These are phyloP conservation scores for Hymenoscyphus fraxineus DNA, from an alignment of 2,329 filamentous ascomycete genomes.

Conservation along the genomic window DNA sequence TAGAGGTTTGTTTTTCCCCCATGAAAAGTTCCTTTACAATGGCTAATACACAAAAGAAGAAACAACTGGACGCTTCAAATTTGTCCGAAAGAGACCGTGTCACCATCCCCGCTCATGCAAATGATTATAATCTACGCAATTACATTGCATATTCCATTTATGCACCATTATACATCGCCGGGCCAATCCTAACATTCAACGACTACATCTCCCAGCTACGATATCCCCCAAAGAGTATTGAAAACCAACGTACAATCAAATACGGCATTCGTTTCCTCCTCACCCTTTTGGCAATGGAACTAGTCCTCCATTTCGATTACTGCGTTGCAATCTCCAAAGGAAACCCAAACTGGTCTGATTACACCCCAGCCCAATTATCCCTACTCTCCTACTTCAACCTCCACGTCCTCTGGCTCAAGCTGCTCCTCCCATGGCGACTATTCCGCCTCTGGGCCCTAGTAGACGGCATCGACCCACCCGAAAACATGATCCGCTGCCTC, in stretches of 20 bases:
- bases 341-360: slow-evolving; percentile 73
- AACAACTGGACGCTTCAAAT: slow-evolving; percentile 82
- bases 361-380: slow-evolving; percentile 81
- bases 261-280: slow-evolving; percentile 82
- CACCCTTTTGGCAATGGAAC: slow-evolving; percentile 81
- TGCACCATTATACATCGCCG: slow-evolving; percentile 86
- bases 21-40: neutral
- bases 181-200: slow-evolving; percentile 95
- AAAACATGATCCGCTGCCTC: slow-evolving; percentile 98
- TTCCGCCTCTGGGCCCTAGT: slow-evolving; percentile 94
- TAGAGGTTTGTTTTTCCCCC: slow-evolving; percentile 67
- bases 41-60: slow-evolving; percentile 85
- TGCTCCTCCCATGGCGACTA: slow-evolving; percentile 95
- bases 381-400: slow-evolving; percentile 95
- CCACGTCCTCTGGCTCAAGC: slow-evolving; percentile 95
- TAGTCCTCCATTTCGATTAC: slow-evolving; percentile 88
- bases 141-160: slow-evolving; percentile 90
- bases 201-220: slow-evolving; percentile 89
- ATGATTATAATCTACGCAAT: slow-evolving; percentile 76
- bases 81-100: slow-evolving; percentile 88
- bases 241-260: slow-evolving; percentile 64
- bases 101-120: slow-evolving; percentile 63
- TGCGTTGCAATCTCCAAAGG: slow-evolving; percentile 87
- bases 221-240: slow-evolving; percentile 69
- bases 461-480: slow-evolving; percentile 89